Base-by-base conservation (phyloP, 2,329 filamentous ascomycete species). In the Calonectria multiphialidica region DNA sequence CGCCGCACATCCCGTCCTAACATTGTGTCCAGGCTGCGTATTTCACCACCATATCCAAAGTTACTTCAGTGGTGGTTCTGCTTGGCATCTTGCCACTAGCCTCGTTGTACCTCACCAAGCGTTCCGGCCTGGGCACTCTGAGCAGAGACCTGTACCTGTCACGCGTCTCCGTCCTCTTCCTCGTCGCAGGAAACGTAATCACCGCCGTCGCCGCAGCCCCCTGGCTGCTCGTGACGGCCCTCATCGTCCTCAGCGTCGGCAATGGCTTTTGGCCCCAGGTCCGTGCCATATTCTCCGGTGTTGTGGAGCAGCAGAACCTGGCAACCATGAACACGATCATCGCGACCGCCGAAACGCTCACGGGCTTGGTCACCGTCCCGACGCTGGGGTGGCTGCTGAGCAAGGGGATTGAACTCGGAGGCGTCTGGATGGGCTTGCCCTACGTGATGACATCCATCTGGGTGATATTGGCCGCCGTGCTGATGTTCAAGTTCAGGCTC, bases 281-380 rank as follows among this genome's bases (percentile, higher is more conserved):
- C 23, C 84, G 90, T 35, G 87, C 86, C 4, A 79, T 91, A 9
- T 79, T 90, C 18, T 90, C 88, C 47, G 84, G 85, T 10, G 77
- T 91, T 10, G 87, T 91, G 12, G 88, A 89, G 74, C 84, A 86
- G 25, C 85, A 89, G 70, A 87, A 89, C 12, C 83, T 90, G 16
- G 89, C 88, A 21, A 86, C 86, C 0, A 80, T 90, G 33, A 91
- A 90, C 77, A 88, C 87, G 6, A 81, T 88, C 4, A 82, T 91
- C 15, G 83, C 86, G 2, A 82, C 90, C 28, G 77, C 88, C 40
- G 88, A 91, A 71, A 87, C 84, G 7, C 47, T 86, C 4, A 87
- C 88, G 12, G 75, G 85, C 1, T 84, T 90, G 70, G 62, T 87
- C 7, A 85, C 84, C 0, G 83, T 84, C 1, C 89, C 89, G 0